A percentile compares a stretch with the other conserved stretches of the same genome.
phyloP scores from a whole-genome alignment of 192 early-diverging fungal genomes.

The Podila minutissima region DNA sequence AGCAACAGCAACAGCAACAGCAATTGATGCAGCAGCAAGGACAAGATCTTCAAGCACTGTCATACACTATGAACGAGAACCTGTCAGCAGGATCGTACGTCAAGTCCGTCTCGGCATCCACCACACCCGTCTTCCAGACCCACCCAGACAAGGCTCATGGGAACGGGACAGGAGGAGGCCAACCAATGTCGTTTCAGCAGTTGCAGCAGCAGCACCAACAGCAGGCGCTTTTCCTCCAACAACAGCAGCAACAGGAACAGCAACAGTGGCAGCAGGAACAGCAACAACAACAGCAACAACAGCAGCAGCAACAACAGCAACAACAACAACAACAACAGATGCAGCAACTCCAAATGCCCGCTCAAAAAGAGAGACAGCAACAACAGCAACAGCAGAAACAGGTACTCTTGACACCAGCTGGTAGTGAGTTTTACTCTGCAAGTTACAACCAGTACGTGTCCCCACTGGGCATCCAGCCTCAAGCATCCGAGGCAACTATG shows the following conservation, averaged over 20 bases:
- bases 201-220: constrained; percentile 45
- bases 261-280: constrained; percentile 37
- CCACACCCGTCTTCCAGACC: constrained; percentile 43
- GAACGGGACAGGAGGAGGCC: background rate
- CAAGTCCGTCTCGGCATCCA: constrained; percentile 24
- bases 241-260: constrained; percentile 40
- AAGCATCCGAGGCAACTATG: constrained; percentile 8
- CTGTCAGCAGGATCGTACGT: constrained; percentile 10
- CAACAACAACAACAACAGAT: constrained; percentile 6
- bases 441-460: constrained; percentile 39
- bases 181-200: constrained; percentile 6
- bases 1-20: constrained; percentile 31
- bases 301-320: background rate
- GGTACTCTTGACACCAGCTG: constrained; percentile 24
- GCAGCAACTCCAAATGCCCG: background rate
- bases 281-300: constrained; percentile 36
- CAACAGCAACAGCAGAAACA: constrained; percentile 18
- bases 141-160: constrained; percentile 19
- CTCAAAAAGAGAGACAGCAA: background rate
- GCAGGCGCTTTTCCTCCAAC: constrained; percentile 22
- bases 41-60: constrained; percentile 1
- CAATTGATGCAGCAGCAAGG: background rate
- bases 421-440: constrained; percentile 23
- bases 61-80: background rate
- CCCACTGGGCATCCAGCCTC: constrained; percentile 24